Evolutionary conservation across 169 alveolate species (phyloP).

Genomic region (Eimeria praecox): DNA sequence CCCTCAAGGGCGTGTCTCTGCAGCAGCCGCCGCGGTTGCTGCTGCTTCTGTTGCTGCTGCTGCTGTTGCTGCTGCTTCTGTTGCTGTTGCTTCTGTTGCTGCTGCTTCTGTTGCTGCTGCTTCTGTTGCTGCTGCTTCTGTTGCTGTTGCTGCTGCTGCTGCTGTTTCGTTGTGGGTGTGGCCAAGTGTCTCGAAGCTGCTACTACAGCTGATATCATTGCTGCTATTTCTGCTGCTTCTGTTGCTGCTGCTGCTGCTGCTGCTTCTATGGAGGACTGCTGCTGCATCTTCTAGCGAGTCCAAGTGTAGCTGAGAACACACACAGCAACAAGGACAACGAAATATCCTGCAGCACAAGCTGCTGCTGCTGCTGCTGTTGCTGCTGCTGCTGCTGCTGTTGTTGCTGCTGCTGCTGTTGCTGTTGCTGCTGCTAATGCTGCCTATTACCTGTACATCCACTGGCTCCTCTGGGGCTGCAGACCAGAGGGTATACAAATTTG

Average conservation of each 20-base stretch:
- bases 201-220: background rate
- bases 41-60: background rate
- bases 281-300: conserved; percentile 25
- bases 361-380: background rate
- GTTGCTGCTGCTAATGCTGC: conserved; percentile 17
- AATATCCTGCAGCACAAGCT: background rate
- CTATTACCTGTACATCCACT: conserved; percentile 15
- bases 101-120: background rate
- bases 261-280: background rate
- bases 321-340: background rate
- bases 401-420: background rate
- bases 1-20: background rate
- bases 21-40: background rate
- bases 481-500: background rate
- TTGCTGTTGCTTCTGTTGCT: background rate
- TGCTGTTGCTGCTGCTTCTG: background rate
- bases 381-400: background rate
- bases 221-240: background rate
- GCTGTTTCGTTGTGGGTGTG: background rate
- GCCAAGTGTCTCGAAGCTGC: background rate
- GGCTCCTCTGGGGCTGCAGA: conserved; percentile 37
- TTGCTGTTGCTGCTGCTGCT: background rate
- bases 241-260: conserved; percentile 9
- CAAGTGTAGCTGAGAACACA: conserved; percentile 4
- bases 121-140: background rate